Evolutionary conservation across 768 basidiomycete genomes (phyloP), one percentile per base, ranked within the genome.

Genomic region (Agrocybe chaxingu): DNA sequence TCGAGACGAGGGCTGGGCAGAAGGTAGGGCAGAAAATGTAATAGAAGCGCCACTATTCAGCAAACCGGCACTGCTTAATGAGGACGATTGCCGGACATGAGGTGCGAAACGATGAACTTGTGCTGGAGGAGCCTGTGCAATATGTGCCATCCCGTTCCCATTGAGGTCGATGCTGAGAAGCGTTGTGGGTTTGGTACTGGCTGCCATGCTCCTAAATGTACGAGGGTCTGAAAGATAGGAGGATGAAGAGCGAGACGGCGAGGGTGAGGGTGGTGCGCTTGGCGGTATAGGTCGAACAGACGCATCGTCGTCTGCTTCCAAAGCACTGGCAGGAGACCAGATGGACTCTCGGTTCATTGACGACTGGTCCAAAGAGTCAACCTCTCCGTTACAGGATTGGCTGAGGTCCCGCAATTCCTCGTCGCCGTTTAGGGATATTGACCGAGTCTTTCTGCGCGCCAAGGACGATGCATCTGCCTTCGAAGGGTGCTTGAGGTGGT

Each of bases 181-280:
- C 0, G 95, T 98, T 4, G 95, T 98, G 2, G 93, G 95, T 66
- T 97, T 97, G 9, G 95, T 98, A 59, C 88, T 91, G 5, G 88
- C 90, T 24, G 87, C 82, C 61, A 87, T 85, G 61, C 88, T 90
- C 60, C 81, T 78, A 68, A 92, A 91, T 0, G 89, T 92, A 47
- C 85, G 80, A 11, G 89, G 80, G 58, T 89, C 80, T 4, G 91
- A 91, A 24, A 91, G 78, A 66, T 90, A 87, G 1, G 89, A 90
- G 0, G 89, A 89, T 1, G 89, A 92, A 2, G 86, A 92, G 48
- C 79, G 82, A 2, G 89, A 92, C 3, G 87, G 90, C 0, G 90
- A 87, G 3, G 92, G 92, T 0, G 92, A 94, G 8, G 88, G 89
- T 8, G 92, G 90, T 4, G 84, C 77, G 57, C 88, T 92, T 4